phyloP scores from a whole-genome alignment of 345 rosid genomes.

The Sonneratia caseolaris region DNA sequence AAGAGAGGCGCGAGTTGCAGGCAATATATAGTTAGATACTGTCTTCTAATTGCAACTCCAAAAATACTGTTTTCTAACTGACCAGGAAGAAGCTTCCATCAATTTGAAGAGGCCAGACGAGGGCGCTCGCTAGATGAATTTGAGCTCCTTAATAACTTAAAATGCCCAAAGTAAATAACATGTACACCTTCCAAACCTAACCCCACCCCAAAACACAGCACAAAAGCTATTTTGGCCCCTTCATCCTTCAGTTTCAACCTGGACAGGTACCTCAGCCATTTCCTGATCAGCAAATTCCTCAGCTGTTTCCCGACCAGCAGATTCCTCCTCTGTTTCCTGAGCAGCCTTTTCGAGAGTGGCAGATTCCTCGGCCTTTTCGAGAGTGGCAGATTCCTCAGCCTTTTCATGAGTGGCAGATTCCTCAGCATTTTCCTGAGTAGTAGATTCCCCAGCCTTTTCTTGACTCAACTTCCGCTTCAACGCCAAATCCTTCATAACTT shows the following conservation, averaged over 20 bases:
- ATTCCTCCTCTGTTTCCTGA: conserved; percentile 17
- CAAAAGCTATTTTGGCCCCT: not conserved
- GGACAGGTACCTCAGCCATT: not conserved
- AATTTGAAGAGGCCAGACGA: not conserved
- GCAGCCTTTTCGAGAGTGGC: not conserved
- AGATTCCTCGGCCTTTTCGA: not conserved
- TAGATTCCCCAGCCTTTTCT: conserved; percentile 19
- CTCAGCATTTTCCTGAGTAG: conserved; percentile 12
- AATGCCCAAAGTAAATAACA: not conserved
- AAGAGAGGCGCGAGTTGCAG: not conserved
- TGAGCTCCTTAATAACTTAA: not conserved
- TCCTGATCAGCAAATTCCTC: not conserved
- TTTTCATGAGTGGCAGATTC: not conserved
- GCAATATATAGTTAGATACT: not conserved
- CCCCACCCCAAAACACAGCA: not conserved
- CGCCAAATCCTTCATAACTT: conserved; percentile 26
- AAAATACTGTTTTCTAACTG: not conserved
- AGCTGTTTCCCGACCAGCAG: conserved; percentile 12
- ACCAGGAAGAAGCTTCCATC: not conserved
- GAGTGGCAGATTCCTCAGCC: not conserved
- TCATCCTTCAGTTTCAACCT: not conserved
- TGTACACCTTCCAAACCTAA: not conserved
- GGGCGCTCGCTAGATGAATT: not conserved
- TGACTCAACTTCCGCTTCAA: conserved; percentile 19
- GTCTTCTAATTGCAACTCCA: not conserved